Conservation (phyloP, 192 early-diverging fungal genomes). For the Chytriomyces confervae region DNA sequence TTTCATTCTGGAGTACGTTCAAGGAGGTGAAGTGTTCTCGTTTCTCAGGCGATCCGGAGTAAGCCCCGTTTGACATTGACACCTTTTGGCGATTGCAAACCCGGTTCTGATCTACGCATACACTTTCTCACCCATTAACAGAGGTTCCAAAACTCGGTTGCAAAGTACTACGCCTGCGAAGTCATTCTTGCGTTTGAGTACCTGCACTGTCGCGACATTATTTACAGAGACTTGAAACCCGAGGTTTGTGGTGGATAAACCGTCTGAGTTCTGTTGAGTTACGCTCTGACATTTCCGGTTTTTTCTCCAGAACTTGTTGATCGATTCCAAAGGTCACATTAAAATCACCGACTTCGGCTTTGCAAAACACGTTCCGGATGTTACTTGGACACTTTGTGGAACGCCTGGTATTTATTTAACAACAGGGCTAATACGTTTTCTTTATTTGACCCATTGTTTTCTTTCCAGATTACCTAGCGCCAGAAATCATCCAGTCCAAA, state of each 20-base stretch:
- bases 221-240: constrained; percentile 92
- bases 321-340: constrained; percentile 79
- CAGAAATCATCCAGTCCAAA: constrained; percentile 74
- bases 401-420: constrained; percentile 55
- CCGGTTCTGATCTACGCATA: not conserved
- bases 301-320: constrained; percentile 64
- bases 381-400: constrained; percentile 87
- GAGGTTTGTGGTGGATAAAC: constrained; percentile 45
- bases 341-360: constrained; percentile 88
- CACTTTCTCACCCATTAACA: constrained; percentile 48
- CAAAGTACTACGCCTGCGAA: constrained; percentile 89
- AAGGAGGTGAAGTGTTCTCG: constrained; percentile 96
- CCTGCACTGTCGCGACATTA: constrained; percentile 82
- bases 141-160: constrained; percentile 86
- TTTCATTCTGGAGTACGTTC: constrained; percentile 95
- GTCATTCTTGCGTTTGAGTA: constrained; percentile 89
- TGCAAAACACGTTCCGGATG: constrained; percentile 82
- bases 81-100: not conserved
- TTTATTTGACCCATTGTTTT: not conserved
- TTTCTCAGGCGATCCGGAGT: constrained; percentile 85
- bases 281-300: not conserved
- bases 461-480: constrained; percentile 64
- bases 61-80: constrained; percentile 30
- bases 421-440: not conserved
- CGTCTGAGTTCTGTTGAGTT: not conserved